phyloP scores from a whole-genome alignment of 2,329 filamentous ascomycete genomes.

The Botrytis fragariae region DNA sequence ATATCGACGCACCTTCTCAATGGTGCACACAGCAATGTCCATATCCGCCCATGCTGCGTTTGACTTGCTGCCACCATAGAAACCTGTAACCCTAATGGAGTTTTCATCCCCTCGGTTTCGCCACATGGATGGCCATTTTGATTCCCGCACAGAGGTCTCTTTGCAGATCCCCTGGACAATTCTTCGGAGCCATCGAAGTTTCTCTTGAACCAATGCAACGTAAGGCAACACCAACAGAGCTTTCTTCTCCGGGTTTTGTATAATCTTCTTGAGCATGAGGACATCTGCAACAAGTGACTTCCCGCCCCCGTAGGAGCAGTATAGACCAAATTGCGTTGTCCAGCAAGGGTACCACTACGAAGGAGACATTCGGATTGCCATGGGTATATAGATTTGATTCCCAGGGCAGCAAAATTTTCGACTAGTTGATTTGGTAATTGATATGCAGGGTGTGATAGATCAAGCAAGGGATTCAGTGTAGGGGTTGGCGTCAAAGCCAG shows the following conservation, averaged over 20 bases:
- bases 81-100: conserved; percentile 64
- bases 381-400: conserved; percentile 72
- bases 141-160: conserved; percentile 24
- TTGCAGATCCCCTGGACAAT: conserved; percentile 58
- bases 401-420: conserved; percentile 61
- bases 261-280: conserved; percentile 68
- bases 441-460: conserved; percentile 62
- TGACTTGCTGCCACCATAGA: conserved; percentile 71
- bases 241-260: conserved; percentile 62
- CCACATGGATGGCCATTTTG: conserved; percentile 45
- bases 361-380: conserved; percentile 77
- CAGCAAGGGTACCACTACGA: conserved; percentile 62
- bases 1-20: conserved; percentile 61
- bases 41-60: conserved; percentile 68
- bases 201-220: conserved; percentile 77
- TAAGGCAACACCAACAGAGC: conserved; percentile 73
- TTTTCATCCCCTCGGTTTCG: conserved; percentile 55
- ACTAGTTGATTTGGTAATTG: conserved; percentile 59
- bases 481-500: conserved; percentile 54
- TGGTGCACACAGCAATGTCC: conserved; percentile 75
- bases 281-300: conserved; percentile 74
- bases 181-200: conserved; percentile 69
- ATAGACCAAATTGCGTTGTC: conserved; percentile 71
- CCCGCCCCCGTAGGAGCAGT: conserved; percentile 76
- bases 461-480: conserved; percentile 54